Evolutionary conservation across 495 filamentous ascomycete genomes (phyloP), one percentile per base, ranked within the genome.

Genomic region (Neurospora tetrasperma): DNA sequence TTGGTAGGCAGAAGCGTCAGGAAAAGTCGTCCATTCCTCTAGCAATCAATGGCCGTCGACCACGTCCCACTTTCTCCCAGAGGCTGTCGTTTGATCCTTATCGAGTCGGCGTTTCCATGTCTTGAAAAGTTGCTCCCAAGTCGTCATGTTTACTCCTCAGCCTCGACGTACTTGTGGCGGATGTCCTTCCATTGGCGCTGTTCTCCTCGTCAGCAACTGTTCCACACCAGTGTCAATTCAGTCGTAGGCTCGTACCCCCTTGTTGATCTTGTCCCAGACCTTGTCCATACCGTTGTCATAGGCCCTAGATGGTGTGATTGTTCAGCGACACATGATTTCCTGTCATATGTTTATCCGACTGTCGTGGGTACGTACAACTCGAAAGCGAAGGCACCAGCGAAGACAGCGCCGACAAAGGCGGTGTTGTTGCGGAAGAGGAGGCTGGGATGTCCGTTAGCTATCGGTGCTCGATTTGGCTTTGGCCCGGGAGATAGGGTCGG

Each of bases 131-230:
- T 66, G 12, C 54, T 66, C 27, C 23, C 54, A 35, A 38, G 44
- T 41, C 35, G 31, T 71, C 70, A n/a, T 27, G 7, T 18, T 66
- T 82, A 80, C 42, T 81, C 79, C 62, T 77, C 80, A 40, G 88
- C 86, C 79, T 91, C 80, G 76, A 94, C 82, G 82, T 98, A 99
- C 79, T 88, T 90, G 80, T 89, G 83, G 81, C 96, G 94, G 85
- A 99, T 98, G 82, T 98, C 96, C 88, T 98, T 98, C 96, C 96
- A 99, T 95, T 98, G 96, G 76, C 96, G 93, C 93, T 98, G 79
- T 80, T 73, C 77, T 71, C 46, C 48, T 68, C 68, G 76, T 82
- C 72, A 85, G 82, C 71, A 74, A 72, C n/a, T 70, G 27, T 42
- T 27, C 59, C 70, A 40, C 39, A 35, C 35, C 10, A 38, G 20